phyloP scores from a whole-genome alignment of 768 basidiomycete genomes.

The Strobilomyces dryophilus region DNA sequence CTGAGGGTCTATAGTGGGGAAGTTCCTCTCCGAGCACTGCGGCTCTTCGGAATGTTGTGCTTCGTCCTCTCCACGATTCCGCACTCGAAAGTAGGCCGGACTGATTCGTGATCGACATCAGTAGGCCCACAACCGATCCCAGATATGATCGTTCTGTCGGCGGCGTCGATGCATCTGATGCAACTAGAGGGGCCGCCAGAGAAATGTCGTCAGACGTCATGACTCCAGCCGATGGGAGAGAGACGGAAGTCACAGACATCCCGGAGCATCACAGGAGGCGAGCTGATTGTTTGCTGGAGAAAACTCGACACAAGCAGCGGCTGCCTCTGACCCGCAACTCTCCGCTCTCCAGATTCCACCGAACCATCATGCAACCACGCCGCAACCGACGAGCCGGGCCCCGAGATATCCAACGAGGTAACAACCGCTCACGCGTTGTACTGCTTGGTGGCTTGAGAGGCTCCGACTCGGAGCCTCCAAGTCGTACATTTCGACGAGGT shows the following conservation, averaged over 20 bases:
- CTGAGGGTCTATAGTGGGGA: no score
- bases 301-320: constrained; percentile 4
- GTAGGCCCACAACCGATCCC: not conserved
- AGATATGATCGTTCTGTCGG: not conserved
- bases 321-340: not conserved
- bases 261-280: constrained; percentile 2
- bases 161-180: constrained; percentile 1
- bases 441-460: not conserved
- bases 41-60: no score
- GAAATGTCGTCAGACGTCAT: constrained; percentile 3
- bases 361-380: constrained; percentile 3
- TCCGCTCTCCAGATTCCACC: not conserved
- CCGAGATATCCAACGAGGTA: constrained; percentile 7
- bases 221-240: constrained; percentile 6
- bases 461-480: no score
- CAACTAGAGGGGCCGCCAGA: constrained; percentile 7
- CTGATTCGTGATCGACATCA: no score
- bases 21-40: no score
- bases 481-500: no score
- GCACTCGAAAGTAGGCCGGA: no score
- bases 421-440: not conserved
- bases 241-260: constrained; percentile 1
- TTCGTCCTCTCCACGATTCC: no score
- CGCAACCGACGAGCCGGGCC: not conserved
- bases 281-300: constrained; percentile 5